Evolutionary conservation across 805 yeast genomes (phyloP), one percentile per base, ranked within the genome.

Genomic region (Starmera quercuum): DNA sequence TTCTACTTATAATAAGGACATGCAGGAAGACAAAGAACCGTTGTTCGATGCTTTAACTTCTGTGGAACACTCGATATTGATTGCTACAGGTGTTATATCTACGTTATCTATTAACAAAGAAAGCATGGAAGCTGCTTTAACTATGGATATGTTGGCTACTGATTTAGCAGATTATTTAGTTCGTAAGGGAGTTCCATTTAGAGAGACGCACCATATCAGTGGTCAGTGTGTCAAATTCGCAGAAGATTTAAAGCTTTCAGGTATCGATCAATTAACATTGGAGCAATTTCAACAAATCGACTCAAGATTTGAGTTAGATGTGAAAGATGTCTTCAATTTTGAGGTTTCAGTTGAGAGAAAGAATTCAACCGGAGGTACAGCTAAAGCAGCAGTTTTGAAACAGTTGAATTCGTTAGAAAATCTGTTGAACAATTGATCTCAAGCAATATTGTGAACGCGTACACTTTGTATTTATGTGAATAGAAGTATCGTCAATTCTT

Each of bases 1-100:
- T 26, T 88, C 97, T 10, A 85, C 97, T 15, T 92, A 92, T 62
- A 87, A 92, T 67, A 92, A 92, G 65, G 99, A 92, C 59, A 80
- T 92, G 81, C 99, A 92, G 66, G 99, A 92, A 62, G 99, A 92
- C 61, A 92, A 92, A 61, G 99, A 92, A 62, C 96, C 99, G n/a
- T 67, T 92, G 42, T 92, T 92, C 52, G 99, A 92, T 62, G 76
- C 83, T 45, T 63, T 92, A 57, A 67, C 75, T 32, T 90, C 98
- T 2, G 94, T 90, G 17, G 95, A 86, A 49, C 97, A 92, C 63
- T 92, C 97, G 2, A 73, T 88, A 30, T 69, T 84, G 44, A 92
- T 92, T 54, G 95, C 97, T 21, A 88, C 97, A 2, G 99, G 99
- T 44, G 97, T 92, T 6, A 69, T 92, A 30, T 86, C 97, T 4